A percentile compares a stretch with the other conserved stretches of the same genome.
phyloP scores from a whole-genome alignment of 805 yeast genomes.

The Wickerhamiella nectarea region DNA sequence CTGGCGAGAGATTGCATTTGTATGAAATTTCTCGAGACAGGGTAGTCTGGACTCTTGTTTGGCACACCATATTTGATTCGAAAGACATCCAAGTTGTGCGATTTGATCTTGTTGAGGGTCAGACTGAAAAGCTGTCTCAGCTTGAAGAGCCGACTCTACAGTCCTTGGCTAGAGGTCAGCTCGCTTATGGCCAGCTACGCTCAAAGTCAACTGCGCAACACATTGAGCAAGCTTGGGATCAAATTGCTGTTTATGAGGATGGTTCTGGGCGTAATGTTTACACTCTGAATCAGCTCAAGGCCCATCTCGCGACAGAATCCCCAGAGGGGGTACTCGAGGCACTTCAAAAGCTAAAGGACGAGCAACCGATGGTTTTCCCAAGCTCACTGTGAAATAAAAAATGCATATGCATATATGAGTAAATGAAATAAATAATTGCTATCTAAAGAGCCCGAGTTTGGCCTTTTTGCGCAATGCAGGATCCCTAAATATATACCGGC shows the following conservation, averaged over 20 bases:
- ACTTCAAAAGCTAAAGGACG: background rate
- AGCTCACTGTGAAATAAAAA: background rate
- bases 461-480: slow-evolving; percentile 8
- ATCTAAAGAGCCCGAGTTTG: background rate
- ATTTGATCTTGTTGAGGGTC: background rate
- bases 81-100: slow-evolving; percentile 8
- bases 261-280: slow-evolving; percentile 1
- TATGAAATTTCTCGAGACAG: background rate
- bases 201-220: background rate
- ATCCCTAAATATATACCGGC: slow-evolving; percentile 12
- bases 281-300: background rate
- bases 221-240: slow-evolving; percentile 9
- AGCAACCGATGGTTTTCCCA: background rate
- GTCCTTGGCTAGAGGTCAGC: slow-evolving; percentile 1
- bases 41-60: slow-evolving; percentile 3
- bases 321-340: background rate
- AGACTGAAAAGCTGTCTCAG: background rate
- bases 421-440: background rate
- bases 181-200: slow-evolving; percentile 6
- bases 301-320: background rate
- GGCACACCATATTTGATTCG: slow-evolving; percentile 5
- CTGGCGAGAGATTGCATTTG: slow-evolving; percentile 2
- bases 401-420: too few relatives aligned
- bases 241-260: background rate
- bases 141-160: slow-evolving; percentile 2